A percentile compares a stretch with the other conserved stretches of the same genome.
Evolutionary conservation across 1,284 basidiomycete species (phyloP).

Genomic region (Puccinia triticina): DNA sequence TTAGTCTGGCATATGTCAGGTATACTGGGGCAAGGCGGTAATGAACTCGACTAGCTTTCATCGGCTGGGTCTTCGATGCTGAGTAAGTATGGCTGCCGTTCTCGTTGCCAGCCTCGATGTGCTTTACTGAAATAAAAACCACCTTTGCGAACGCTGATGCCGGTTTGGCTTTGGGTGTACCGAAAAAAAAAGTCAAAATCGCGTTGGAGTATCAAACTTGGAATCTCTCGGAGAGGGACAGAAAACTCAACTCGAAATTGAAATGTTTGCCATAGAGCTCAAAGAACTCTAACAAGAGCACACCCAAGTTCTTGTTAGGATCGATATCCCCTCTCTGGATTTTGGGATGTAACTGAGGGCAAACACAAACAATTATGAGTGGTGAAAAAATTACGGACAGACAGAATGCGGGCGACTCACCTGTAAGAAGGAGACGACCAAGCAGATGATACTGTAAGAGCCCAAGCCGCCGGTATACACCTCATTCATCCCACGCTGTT

Average conservation of each 20-base stretch:
- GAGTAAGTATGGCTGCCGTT: conserved; percentile 68
- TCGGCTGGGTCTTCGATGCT: conserved; percentile 96
- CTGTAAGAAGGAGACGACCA: conserved; percentile 91
- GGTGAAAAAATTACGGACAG: neutral
- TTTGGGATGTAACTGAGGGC: conserved; percentile 80
- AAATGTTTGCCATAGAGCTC: conserved; percentile 91
- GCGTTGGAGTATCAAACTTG: neutral
- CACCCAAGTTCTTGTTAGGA: conserved; percentile 81
- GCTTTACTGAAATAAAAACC: conserved; percentile 82
- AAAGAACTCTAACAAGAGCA: conserved; percentile 92
- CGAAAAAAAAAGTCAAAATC: conserved; percentile 17
- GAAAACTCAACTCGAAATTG: conserved; percentile 75
- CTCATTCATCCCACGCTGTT: conserved; percentile 91
- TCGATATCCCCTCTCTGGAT: conserved; percentile 85
- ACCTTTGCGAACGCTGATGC: conserved; percentile 81
- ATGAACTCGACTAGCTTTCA: conserved; percentile 65
- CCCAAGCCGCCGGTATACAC: conserved; percentile 93
- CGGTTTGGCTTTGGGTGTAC: conserved; percentile 58
- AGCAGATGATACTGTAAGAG: conserved; percentile 89
- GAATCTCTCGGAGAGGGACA: neutral
- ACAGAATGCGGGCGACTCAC: conserved; percentile 61
- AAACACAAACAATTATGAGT: neutral
- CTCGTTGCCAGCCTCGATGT: conserved; percentile 76
- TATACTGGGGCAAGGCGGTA: conserved; percentile 9
- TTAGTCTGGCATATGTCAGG: conserved; percentile 40